A percentile compares a stretch with the other conserved stretches of the same genome.
phyloP scores from a whole-genome alignment of 192 early-diverging fungal genomes.

The Linnemannia zychae region DNA sequence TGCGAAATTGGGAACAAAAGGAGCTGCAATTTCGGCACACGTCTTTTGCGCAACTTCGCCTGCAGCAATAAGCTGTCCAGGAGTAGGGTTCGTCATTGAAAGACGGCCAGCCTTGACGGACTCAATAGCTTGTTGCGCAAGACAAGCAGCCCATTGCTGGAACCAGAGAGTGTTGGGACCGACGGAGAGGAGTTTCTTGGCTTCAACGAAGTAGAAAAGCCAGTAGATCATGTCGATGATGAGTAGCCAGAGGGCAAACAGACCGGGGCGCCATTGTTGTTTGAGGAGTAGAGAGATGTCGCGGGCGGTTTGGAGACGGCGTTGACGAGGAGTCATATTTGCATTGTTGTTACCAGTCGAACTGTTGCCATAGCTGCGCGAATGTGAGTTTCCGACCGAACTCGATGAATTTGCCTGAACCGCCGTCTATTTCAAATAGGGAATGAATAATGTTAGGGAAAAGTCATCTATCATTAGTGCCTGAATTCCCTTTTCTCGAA shows the following conservation, averaged over 20 bases:
- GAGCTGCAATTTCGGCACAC: constrained; percentile 15
- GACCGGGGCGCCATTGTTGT: constrained; percentile 46
- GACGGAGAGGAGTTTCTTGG: constrained; percentile 19
- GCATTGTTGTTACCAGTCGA: not conserved
- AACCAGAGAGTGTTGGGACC: constrained; percentile 15
- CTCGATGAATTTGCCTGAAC: constrained; percentile 7
- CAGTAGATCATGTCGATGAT: constrained; percentile 43
- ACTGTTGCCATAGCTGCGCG: not conserved
- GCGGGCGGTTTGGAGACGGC: constrained; percentile 34
- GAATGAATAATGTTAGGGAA: not conserved
- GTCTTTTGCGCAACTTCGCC: constrained; percentile 13
- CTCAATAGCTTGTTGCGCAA: not conserved
- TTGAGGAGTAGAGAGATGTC: constrained; percentile 35
- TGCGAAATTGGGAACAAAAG: constrained; percentile 23
- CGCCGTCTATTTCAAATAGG: not conserved
- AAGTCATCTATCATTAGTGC: not conserved
- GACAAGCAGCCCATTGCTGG: constrained; percentile 15
- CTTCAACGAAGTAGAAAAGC: constrained; percentile 39
- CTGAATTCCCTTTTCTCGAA: not conserved
- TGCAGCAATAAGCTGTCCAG: constrained; percentile 11
- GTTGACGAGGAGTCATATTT: not conserved
- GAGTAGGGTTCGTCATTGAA: constrained; percentile 1
- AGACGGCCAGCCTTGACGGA: not conserved
- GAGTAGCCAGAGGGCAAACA: constrained; percentile 33
- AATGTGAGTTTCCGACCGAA: constrained; percentile 6